Conservation (phyloP, 2,329 filamentous ascomycete genomes). For the Juglanconis sp. region DNA sequence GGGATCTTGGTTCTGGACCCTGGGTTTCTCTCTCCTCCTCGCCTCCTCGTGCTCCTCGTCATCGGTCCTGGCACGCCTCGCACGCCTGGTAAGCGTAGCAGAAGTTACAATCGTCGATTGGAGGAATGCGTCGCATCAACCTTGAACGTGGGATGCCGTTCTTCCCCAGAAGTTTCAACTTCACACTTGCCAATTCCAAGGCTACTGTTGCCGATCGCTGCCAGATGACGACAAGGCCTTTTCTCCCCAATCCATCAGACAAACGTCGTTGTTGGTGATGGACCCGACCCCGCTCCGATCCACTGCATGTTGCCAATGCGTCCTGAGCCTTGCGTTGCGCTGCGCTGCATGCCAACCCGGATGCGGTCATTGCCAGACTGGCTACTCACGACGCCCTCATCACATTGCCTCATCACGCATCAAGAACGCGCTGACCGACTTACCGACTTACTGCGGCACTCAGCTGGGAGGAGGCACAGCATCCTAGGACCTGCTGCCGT, state of each 20-base stretch:
- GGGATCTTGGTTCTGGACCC: too few species aligned
- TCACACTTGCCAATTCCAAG: background rate
- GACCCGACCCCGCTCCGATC: background rate
- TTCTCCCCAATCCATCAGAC: background rate
- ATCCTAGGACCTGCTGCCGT: too few species aligned
- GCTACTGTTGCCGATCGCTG: conserved; percentile 11
- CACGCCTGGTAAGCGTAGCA: too few species aligned
- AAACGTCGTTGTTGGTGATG: background rate
- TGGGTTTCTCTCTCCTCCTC: too few species aligned
- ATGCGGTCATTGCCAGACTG: conserved; percentile 10
- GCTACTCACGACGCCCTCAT: conserved; percentile 18
- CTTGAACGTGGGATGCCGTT: too few species aligned
- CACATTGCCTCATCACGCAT: conserved; percentile 12
- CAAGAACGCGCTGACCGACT: background rate
- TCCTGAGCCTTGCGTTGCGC: background rate
- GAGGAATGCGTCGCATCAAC: too few species aligned
- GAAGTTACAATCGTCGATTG: too few species aligned
- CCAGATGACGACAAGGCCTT: conserved; percentile 9
- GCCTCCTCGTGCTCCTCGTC: too few species aligned
- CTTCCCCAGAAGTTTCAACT: too few species aligned
- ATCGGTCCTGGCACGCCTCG: too few species aligned
- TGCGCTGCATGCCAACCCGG: conserved; percentile 1
- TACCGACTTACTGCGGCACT: background rate
- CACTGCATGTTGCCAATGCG: background rate
- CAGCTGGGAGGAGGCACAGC: too few species aligned